These are phyloP conservation scores for Physaria fendleri DNA, from an alignment of 345 rosid genomes.

Conservation along the genomic window DNA sequence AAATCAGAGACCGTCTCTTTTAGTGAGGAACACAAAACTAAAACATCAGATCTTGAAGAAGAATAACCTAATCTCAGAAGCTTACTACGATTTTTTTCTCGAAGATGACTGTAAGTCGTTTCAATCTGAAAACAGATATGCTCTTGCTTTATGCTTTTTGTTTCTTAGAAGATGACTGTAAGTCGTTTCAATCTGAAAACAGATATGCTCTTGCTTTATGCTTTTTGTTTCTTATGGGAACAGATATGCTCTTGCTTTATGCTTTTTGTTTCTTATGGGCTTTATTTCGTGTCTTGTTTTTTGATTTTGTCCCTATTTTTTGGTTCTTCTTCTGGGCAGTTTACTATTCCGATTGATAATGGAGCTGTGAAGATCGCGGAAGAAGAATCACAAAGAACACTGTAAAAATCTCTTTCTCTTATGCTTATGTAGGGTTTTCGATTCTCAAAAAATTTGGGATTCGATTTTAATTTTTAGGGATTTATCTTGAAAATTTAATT, in stretches of 20 bases:
- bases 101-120: constrained; percentile 31
- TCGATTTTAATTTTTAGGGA: constrained; percentile 2
- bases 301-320: neutral
- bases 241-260: neutral
- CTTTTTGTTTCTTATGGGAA: neutral
- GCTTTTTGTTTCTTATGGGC: neutral
- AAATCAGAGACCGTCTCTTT: constrained; percentile 16
- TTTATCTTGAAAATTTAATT: neutral
- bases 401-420: constrained; percentile 26
- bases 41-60: constrained; percentile 20
- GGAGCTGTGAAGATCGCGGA: constrained; percentile 32
- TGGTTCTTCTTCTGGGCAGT: constrained; percentile 8
- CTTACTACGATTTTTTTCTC: neutral
- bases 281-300: neutral
- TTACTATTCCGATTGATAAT: constrained; percentile 31
- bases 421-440: neutral
- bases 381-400: constrained; percentile 42
- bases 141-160: neutral
- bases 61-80: constrained; percentile 8
- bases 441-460: neutral
- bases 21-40: neutral
- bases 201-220: neutral
- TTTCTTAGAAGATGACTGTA: constrained; percentile 27
- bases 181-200: constrained; percentile 1
- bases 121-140: neutral